phyloP scores from a whole-genome alignment of 2,329 filamentous ascomycete species.

The Aspergillus quadrilineatus region DNA sequence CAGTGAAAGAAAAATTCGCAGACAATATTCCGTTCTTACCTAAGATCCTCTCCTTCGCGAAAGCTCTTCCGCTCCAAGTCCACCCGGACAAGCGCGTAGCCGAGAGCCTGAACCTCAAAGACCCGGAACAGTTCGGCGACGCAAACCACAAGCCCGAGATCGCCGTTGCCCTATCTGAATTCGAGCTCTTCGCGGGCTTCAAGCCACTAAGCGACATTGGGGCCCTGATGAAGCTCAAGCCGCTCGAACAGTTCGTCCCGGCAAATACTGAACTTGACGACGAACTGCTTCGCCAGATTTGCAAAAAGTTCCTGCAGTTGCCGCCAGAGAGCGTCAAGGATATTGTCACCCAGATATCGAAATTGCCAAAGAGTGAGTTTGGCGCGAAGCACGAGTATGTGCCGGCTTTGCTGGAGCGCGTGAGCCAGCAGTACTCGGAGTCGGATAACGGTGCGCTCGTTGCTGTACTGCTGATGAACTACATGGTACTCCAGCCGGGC shows the following conservation, averaged over 20 bases:
- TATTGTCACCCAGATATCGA: constrained; percentile 54
- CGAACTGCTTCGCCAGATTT: constrained; percentile 57
- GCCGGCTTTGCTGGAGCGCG: constrained; percentile 61
- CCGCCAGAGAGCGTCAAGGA: constrained; percentile 54
- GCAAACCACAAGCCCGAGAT: constrained; percentile 80
- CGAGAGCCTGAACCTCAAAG: constrained; percentile 60
- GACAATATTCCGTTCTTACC: constrained; percentile 69
- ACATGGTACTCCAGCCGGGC: constrained; percentile 62
- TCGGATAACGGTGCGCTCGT: constrained; percentile 67
- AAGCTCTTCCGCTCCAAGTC: constrained; percentile 72
- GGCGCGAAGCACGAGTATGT: constrained; percentile 57
- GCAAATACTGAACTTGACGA: constrained; percentile 53
- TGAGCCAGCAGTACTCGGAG: constrained; percentile 63
- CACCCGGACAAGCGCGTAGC: constrained; percentile 71
- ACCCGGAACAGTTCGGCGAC: constrained; percentile 68
- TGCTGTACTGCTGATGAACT: constrained; percentile 73
- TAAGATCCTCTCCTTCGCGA: constrained; percentile 72
- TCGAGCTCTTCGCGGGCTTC: constrained; percentile 75
- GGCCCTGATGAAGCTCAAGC: constrained; percentile 55
- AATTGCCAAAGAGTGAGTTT: constrained; percentile 51
- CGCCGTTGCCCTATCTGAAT: constrained; percentile 67
- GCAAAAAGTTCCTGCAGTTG: constrained; percentile 53
- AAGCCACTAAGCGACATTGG: constrained; percentile 64
- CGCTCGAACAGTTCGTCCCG: constrained; percentile 56
- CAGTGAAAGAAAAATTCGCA: constrained; percentile 61